Evolutionary conservation across 2,329 filamentous ascomycete species (phyloP).

Genomic region (Dothidotthia symphoricarpi): DNA sequence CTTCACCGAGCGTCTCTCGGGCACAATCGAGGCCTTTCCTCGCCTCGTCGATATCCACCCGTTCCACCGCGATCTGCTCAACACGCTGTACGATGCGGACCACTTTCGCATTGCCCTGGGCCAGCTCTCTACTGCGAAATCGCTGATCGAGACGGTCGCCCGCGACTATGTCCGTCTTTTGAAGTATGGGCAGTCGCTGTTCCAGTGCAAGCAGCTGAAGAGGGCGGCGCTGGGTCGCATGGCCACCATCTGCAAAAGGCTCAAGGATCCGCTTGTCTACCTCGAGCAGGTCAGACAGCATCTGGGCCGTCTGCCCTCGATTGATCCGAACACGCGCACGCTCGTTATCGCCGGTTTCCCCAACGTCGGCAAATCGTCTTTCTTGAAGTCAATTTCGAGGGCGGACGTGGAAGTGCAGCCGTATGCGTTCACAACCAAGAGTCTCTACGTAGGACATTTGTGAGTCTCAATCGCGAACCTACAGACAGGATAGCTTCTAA

Average conservation of each 20-base stretch:
- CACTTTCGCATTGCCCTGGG: slow-evolving; percentile 90
- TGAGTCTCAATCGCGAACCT: slow-evolving; percentile 36
- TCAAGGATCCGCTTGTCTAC: slow-evolving; percentile 93
- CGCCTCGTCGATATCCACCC: slow-evolving; percentile 92
- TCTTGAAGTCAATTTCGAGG: slow-evolving; percentile 85
- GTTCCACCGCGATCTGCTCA: slow-evolving; percentile 86
- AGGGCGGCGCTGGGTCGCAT: slow-evolving; percentile 92
- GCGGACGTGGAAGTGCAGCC: slow-evolving; percentile 97
- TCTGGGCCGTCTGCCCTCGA: slow-evolving; percentile 93
- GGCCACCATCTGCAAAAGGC: slow-evolving; percentile 91
- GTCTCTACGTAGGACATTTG: slow-evolving; percentile 94
- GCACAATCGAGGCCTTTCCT: slow-evolving; percentile 86
- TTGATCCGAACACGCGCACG: slow-evolving; percentile 95
- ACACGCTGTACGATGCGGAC: slow-evolving; percentile 73
- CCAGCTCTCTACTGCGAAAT: slow-evolving; percentile 92
- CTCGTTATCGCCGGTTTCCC: slow-evolving; percentile 96
- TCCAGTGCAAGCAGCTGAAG: slow-evolving; percentile 99
- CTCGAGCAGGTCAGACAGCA: slow-evolving; percentile 97
- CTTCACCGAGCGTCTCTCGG: slow-evolving; percentile 87
- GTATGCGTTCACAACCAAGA: slow-evolving; percentile 98
- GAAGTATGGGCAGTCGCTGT: slow-evolving; percentile 87
- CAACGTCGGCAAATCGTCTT: slow-evolving; percentile 89
- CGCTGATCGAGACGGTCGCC: slow-evolving; percentile 92
- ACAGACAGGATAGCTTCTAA: slow-evolving; percentile 73
- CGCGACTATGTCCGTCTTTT: slow-evolving; percentile 94